Base-by-base conservation (phyloP, 2,329 filamentous ascomycete species). In the Cladorrhinum sp. region DNA sequence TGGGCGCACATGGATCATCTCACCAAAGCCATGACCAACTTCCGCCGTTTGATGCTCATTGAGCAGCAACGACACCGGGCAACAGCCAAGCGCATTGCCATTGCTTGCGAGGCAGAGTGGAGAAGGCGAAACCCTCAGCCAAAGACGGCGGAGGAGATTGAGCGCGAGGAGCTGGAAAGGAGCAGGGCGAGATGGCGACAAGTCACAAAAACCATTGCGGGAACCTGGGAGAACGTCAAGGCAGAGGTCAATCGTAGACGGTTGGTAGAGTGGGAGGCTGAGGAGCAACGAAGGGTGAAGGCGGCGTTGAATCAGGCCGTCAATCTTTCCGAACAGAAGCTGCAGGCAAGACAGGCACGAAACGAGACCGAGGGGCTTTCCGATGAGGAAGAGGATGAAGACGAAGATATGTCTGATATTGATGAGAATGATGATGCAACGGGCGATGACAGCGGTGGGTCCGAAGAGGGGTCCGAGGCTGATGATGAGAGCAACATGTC, bases 1-100 rank as follows among this genome's bases (percentile, higher is more conserved):
- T 98, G 91, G 79, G 87, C 89, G n/a, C 92, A 96, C 67, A 84
- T 86, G 70, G 93, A 98, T 70, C 91, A 98, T 71, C 81, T 98
- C 57, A 80, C 90, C 50, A 87, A 88, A 51, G 93, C 96, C 63
- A 88, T 90, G 61, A 71, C 88, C 12, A 89, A 93, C 67, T 93
- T 98, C 67, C 86, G 91, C 52, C 90, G 87, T 68, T 80, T 98
- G 36, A 85, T 98, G 77, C 76, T 88, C 2, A 84, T 86, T 60
- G 95, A 99, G 73, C 90, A 92, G 67, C 85, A 85, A 64, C 82
- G 87, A 12, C 93, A 98, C 74, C 85, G 85, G 36, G 80, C 84
- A n/a, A 80, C 83, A 2, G 93, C 93, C 1, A 96, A 92, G 73
- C 85, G 85, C 57, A 75, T 96, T 57, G 93, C 93, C 1, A 85